Conservation (phyloP, 345 rosid species). For the Eucalyptus sp. region DNA sequence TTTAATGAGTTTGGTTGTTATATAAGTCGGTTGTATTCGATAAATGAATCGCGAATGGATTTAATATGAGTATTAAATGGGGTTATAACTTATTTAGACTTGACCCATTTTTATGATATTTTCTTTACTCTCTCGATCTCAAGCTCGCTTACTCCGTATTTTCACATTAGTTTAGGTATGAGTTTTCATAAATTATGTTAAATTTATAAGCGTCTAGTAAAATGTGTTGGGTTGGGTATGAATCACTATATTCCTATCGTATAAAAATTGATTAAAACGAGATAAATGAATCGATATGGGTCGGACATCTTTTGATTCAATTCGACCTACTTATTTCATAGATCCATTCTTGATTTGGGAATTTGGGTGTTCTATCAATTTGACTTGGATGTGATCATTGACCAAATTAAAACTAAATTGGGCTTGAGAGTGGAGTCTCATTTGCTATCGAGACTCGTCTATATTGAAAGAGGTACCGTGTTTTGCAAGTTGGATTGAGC, state of each 20-base stretch:
- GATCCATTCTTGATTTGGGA: background rate
- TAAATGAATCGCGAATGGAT: accelerated
- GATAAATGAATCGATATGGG: too few species aligned
- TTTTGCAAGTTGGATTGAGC: background rate
- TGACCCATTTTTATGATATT: accelerated
- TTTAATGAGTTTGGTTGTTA: too few species aligned
- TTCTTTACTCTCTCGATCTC: accelerated
- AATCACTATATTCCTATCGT: accelerated
- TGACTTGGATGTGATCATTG: background rate
- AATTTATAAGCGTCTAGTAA: accelerated
- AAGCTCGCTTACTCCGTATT: accelerated
- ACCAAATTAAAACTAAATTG: background rate
- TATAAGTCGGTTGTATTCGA: accelerated
- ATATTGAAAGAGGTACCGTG: background rate
- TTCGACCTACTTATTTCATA: accelerated
- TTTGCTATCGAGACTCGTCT: accelerated
- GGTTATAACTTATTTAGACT: too few species aligned
- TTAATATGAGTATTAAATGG: accelerated
- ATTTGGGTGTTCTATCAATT: accelerated
- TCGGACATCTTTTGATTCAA: too few species aligned
- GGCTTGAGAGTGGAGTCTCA: background rate
- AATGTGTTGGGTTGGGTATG: too few species aligned
- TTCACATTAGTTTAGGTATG: too few species aligned
- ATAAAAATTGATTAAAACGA: accelerated
- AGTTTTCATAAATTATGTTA: accelerated